Base-by-base conservation (phyloP, 2,329 filamentous ascomycete genomes). In the Zelopaecilomyces penicillatus region DNA sequence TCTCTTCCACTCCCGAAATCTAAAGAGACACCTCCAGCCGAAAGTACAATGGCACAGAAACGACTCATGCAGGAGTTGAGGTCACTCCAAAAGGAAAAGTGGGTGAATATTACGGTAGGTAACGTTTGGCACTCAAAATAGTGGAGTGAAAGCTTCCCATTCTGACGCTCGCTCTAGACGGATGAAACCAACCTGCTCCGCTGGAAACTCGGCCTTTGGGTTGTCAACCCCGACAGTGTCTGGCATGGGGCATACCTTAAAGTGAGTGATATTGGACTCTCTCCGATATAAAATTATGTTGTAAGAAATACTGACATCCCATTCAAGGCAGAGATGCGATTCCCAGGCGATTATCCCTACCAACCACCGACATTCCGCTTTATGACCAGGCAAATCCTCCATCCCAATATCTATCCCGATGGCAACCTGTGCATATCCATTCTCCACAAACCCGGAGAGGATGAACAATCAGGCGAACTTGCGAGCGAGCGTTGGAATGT, bases 391-490 rank as follows among this genome's bases (percentile, higher is more conserved):
- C 81, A 85, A 11, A 83, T 97, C 50, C 88, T 81, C 68, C 91
- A 98, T 64, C 91, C 91, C 3, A 98, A 98, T 64, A 83, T 98
- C 58, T 97, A 97, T 68, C 69, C 80, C 5, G 87, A 96, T 63
- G 91, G 91, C 56, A 83, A 83, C 54, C 77, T 97, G 37, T 97
- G 93, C 71, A 97, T 98, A 62, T 96, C 90, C 38, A 98, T 98
- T 57, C 80, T 98, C 8, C 91, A 98, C 65, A 78, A 80, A 12
- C 89, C 93, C 0, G 93, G 93, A 53, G 88, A 96, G 49, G 91
- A 97, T 60, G 80, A 85, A 54, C 91, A 90, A 73, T 95, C 90
- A 0, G 93, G 93, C 49, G 91, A 97, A 66, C 68, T 78, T 34
- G 91, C 93, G 5, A 85, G 83, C 47, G 93, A 97, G 68, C 85